phyloP scores from a whole-genome alignment of 1,284 basidiomycete species.

The Rhodofomes roseus region DNA sequence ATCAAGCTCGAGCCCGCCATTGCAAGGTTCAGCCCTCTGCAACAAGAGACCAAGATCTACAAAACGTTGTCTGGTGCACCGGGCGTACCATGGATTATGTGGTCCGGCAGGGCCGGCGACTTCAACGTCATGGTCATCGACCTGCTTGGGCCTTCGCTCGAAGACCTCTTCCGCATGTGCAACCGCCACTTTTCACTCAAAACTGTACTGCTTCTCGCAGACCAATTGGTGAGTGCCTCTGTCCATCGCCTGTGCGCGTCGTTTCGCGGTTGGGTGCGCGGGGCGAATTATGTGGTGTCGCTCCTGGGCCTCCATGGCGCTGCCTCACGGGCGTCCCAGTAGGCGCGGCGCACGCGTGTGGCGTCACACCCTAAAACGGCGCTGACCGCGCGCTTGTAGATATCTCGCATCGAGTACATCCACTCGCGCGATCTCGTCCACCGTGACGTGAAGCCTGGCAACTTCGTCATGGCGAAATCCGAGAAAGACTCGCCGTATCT shows the following conservation, averaged over 20 bases:
- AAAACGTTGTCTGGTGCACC: conserved; percentile 91
- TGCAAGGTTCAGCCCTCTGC: conserved; percentile 78
- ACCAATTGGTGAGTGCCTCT: conserved; percentile 74
- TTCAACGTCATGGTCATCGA: conserved; percentile 98
- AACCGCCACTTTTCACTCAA: conserved; percentile 90
- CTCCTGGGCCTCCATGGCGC: too few species aligned
- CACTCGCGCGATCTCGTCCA: conserved; percentile 78
- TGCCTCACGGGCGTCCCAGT: neutral
- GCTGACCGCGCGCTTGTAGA: conserved; percentile 34
- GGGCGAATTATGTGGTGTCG: neutral
- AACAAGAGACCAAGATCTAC: conserved; percentile 91
- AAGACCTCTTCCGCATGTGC: conserved; percentile 95
- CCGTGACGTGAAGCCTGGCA: conserved; percentile 95
- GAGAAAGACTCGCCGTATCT: conserved; percentile 46
- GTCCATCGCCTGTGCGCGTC: neutral
- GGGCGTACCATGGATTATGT: conserved; percentile 93
- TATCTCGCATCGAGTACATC: conserved; percentile 73
- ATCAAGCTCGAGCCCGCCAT: conserved; percentile 94
- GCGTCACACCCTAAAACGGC: neutral
- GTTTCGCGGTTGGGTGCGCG: neutral
- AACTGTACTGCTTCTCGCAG: conserved; percentile 88
- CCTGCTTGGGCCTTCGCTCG: conserved; percentile 88
- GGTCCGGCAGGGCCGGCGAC: conserved; percentile 92
- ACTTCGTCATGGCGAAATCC: conserved; percentile 78
- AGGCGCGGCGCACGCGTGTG: neutral